Evolutionary conservation across 495 filamentous ascomycete genomes (phyloP).

Genomic region (Lophiostoma macrostomum): DNA sequence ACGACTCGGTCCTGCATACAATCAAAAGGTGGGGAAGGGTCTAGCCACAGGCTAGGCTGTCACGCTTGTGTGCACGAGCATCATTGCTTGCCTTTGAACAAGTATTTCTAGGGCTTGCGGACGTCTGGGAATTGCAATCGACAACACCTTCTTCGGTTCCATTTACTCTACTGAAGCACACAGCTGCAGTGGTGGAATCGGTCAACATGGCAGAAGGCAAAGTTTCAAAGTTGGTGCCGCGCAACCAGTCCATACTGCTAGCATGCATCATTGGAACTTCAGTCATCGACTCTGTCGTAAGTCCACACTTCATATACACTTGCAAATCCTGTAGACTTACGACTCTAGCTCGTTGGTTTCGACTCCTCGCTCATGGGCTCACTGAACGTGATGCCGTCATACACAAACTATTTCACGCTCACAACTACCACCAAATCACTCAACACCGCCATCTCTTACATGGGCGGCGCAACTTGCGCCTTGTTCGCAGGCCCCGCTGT

Average conservation of each 20-base stretch:
- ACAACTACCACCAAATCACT: slow-evolving; percentile 15
- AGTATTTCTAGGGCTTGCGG: no score
- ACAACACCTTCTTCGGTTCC: not conserved
- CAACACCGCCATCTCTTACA: slow-evolving; percentile 13
- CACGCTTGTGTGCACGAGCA: no score
- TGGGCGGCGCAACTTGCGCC: slow-evolving; percentile 5
- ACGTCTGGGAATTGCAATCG: no score
- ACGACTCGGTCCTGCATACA: no score
- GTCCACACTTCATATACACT: not conserved
- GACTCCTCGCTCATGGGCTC: slow-evolving; percentile 14
- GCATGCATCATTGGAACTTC: slow-evolving; percentile 2
- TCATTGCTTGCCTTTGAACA: no score
- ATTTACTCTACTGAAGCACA: not conserved
- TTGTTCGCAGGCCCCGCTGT: slow-evolving; percentile 8
- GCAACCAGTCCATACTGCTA: slow-evolving; percentile 3
- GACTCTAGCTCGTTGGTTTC: slow-evolving; percentile 6
- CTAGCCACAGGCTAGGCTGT: no score
- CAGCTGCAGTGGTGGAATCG: not conserved
- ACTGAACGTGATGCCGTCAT: slow-evolving; percentile 12
- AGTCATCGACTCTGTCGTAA: slow-evolving; percentile 16
- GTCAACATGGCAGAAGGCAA: slow-evolving; percentile 4
- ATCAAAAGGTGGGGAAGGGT: no score
- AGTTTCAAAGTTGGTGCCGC: slow-evolving; percentile 4
- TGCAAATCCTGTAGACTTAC: not conserved
- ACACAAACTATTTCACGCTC: slow-evolving; percentile 5